Base-by-base conservation (phyloP, 2,329 filamentous ascomycete genomes). In the Plectosphaerella plurivora region DNA sequence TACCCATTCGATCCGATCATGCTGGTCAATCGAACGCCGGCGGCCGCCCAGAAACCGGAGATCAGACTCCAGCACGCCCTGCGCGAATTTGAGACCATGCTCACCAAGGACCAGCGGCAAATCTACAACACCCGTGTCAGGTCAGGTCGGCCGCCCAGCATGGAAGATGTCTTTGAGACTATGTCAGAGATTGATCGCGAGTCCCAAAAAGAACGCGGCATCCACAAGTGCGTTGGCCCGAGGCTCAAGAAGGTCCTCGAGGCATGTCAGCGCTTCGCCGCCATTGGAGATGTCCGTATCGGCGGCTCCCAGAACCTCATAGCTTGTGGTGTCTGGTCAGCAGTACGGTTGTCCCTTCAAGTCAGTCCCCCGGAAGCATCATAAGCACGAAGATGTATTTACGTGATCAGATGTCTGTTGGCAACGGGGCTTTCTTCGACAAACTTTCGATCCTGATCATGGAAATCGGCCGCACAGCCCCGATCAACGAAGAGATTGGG, bases 401-500 rank as follows among this genome's bases (percentile, higher is more conserved):
- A 22, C 12, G 5, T 22, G 3, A 25, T 7, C 22, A 45, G 20
- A 24, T 45, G 2, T 45, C 42, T 5, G 42, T 20, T 8, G 63
- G 60, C 25, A 57, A 63, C 45, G 63, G 63, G 18, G 60, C 68
- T 1, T 69, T 68, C 44, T 51, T 74, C 1, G 71, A 75, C 3
- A 71, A 66, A 44, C 16, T 73, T 0, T 75, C 74, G 0, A 25
- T 44, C 0, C 55, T 76, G 0, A 63, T 77, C 48, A 76, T 76
- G 72, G 57, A 56, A 0, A 55, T 67, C 14, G 73, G 74, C 11
- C 66, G 66, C 5, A 68, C 65, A 2, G 68, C 69, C 1, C 73
- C 73, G 12, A 67, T 69, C 1, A 66, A 73, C 49, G 60, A 75
- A 50, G 57, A 51, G 6, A 66, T 76, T 56, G 67, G 66, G 4